Conservation (phyloP, 2,329 filamentous ascomycete species). For the Raffaelea arxii region DNA sequence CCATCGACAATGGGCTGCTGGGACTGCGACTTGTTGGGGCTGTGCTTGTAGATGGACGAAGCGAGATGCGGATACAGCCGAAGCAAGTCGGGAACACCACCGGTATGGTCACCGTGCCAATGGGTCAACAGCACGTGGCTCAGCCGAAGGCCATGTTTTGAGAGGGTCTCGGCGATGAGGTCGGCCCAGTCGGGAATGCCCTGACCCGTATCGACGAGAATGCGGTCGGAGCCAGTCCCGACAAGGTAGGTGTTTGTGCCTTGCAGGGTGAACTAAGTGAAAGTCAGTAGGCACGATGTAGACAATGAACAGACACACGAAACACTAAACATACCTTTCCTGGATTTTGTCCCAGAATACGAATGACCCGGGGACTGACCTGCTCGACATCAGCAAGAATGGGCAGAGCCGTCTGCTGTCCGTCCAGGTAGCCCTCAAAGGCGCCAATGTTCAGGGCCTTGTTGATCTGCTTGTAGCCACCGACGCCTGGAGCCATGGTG, state of each 20-base stretch:
- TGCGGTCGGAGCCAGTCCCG: not conserved
- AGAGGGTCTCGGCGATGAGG: constrained; percentile 13
- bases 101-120: constrained; percentile 65
- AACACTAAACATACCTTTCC: constrained; percentile 24
- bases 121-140: constrained; percentile 54
- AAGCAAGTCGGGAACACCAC: constrained; percentile 52
- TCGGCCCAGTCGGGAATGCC: not conserved
- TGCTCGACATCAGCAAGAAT: constrained; percentile 25
- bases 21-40: constrained; percentile 14
- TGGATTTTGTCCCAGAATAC: constrained; percentile 32
- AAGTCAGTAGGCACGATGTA: too few species aligned
- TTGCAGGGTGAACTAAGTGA: not conserved
- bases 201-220: not conserved
- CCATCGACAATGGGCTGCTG: constrained; percentile 32
- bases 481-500: not conserved
- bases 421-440: not conserved
- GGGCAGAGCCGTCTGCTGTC: not conserved
- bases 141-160: constrained; percentile 18
- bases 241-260: not conserved
- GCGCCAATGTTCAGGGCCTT: not conserved
- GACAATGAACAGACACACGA: constrained; percentile 14
- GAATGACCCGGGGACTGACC: constrained; percentile 29
- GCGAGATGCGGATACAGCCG: constrained; percentile 27
- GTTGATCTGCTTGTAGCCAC: not conserved
- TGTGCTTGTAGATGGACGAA: constrained; percentile 20